A percentile compares a stretch with the other conserved stretches of the same genome.
phyloP scores from a whole-genome alignment of 257 asterid species.

The Plectranthus barbatus region DNA sequence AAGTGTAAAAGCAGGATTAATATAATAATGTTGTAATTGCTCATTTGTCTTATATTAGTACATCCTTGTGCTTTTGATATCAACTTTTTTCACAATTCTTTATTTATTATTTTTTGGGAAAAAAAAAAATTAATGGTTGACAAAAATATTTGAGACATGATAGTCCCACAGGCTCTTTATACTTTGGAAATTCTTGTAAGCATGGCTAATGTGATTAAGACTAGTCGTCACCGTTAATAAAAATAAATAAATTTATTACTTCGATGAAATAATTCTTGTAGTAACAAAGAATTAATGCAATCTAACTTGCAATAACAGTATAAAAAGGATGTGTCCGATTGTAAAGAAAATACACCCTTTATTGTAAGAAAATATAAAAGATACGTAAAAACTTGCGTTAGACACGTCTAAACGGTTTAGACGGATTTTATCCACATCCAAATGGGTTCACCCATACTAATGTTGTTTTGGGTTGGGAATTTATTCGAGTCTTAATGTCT shows the following conservation, averaged over 20 bases:
- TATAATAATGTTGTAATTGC: not conserved
- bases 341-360: too few relatives aligned
- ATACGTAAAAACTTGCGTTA: too few relatives aligned
- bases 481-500: too few relatives aligned
- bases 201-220: conserved; percentile 11
- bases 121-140: too few relatives aligned
- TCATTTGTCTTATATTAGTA: not conserved
- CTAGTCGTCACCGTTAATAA: not conserved
- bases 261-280: too few relatives aligned
- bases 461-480: too few relatives aligned
- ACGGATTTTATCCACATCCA: too few relatives aligned
- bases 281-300: not conserved
- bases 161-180: conserved; percentile 15
- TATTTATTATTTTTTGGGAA: not conserved
- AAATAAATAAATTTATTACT: not conserved
- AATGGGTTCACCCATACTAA: too few relatives aligned
- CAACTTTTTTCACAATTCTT: not conserved
- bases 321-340: too few relatives aligned
- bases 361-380: too few relatives aligned
- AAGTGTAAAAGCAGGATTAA: not conserved
- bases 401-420: too few relatives aligned
- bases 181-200: conserved; percentile 11
- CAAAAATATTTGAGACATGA: not conserved
- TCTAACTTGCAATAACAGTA: not conserved
- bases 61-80: conserved; percentile 1